Evolutionary conservation across 768 basidiomycete genomes (phyloP), one percentile per base, ranked within the genome.

Genomic region (Suillus placidus): DNA sequence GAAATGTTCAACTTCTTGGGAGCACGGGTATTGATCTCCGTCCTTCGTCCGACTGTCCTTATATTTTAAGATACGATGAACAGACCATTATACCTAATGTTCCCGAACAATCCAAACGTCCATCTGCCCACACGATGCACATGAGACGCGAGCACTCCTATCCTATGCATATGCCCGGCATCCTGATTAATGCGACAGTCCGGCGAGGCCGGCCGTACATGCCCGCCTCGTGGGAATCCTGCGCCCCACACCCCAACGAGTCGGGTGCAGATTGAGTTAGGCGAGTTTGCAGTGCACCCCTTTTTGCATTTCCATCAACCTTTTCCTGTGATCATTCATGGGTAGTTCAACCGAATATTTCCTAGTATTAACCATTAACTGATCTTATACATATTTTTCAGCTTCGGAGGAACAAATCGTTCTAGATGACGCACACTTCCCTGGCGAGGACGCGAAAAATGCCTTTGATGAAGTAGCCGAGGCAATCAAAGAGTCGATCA

Each of bases 401-500:
- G 90, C 90, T 35, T 82, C 87, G 38, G 73, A 70, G 45, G 90
- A 92, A 68, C 75, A 82, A 65, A 77, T 92, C 30, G 73, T 74
- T 51, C 78, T 92, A 66, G 90, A 87, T 71, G 83, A 75, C 0
- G 79, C 87, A 0, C 91, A 93, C 73, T 3, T 76, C 6, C 92
- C 92, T n/a, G 78, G 79, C 51, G 73, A 73, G 49, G 89, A 86
- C 68, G 85, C 89, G 10, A 75, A 90, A 67, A 84, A 87, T 47
- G 92, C 91, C 0, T 93, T 92, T 80, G 80, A 83, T 47, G 64
- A 75, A 61, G 79, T 90, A 66, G 76, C 85, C 38, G 79, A 74
- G 54, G 73, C 71, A 16, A 89, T 94, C 80, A 91, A 88, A 78
- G 54, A 76, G n/a, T 87, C 86, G 72, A 87, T 93, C 70, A 52